These are phyloP conservation scores for Leishmania aethiopica DNA, from an alignment of 208 protist species.

Conservation along the genomic window DNA sequence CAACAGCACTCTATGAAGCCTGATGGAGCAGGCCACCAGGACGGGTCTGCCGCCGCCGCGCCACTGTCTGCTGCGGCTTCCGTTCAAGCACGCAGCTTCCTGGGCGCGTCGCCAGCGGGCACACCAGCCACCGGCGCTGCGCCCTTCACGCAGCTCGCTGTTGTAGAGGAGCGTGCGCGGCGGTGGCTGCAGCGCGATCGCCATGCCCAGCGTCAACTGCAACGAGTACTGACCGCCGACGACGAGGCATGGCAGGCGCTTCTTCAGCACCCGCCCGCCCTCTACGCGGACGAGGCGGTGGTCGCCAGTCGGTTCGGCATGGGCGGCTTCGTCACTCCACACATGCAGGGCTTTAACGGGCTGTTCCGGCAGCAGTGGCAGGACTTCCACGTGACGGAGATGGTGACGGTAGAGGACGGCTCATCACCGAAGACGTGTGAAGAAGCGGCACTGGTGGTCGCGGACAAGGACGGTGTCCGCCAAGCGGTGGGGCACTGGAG, in stretches of 20 bases:
- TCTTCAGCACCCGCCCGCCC: slow-evolving; percentile 37
- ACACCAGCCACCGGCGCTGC: background rate
- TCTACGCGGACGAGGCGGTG: slow-evolving; percentile 58
- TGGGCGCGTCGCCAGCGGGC: background rate
- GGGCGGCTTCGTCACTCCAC: slow-evolving; percentile 51
- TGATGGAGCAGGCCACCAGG: background rate
- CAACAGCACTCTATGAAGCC: background rate
- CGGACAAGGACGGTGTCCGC: slow-evolving; percentile 15
- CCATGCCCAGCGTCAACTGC: slow-evolving; percentile 8
- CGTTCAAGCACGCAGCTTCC: background rate
- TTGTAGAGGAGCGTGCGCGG: slow-evolving; percentile 35
- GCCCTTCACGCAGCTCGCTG: slow-evolving; percentile 24
- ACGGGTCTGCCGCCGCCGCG: background rate
- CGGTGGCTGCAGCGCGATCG: slow-evolving; percentile 7
- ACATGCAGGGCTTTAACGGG: slow-evolving; percentile 47
- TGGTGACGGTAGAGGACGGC: slow-evolving; percentile 22
- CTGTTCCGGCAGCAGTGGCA: slow-evolving; percentile 79
- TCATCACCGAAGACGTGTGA: background rate
- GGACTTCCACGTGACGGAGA: slow-evolving; percentile 84
- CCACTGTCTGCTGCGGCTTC: background rate
- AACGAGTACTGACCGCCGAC: slow-evolving; percentile 10
- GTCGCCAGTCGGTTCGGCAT: slow-evolving; percentile 81
- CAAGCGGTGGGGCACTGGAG: slow-evolving; percentile 47
- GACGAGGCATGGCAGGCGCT: slow-evolving; percentile 18
- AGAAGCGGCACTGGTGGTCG: background rate